Base-by-base conservation (phyloP, 2,329 filamentous ascomycete genomes). In the Aspergillus calidoustus region DNA sequence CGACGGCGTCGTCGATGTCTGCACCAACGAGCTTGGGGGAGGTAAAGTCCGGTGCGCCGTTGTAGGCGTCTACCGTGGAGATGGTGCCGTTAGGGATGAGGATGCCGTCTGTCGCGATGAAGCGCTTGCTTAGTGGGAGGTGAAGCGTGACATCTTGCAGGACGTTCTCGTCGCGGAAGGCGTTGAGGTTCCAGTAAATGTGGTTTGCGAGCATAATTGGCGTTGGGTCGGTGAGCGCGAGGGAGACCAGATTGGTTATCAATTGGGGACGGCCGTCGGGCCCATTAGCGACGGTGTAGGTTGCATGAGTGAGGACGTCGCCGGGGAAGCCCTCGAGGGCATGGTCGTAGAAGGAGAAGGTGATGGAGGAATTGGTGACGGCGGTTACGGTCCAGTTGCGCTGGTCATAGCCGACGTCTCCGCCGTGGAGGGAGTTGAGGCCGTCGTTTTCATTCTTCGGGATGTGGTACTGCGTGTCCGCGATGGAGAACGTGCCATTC, bases 11-110 rank as follows among this genome's bases (percentile, higher is more conserved):
- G 23, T 82, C 78, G 56, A 92, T 83, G 68, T 91, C 88, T 41
- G 87, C 81, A 30, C 93, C 92, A 53, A 97, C 82, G 69, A 91
- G 85, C 82, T 96, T 96, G 9, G 92, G 90, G 28, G 84, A 77
- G 54, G 87, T 91, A 89, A 93, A 97, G 80, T 83, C 77, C 44
- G 81, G 67, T 11, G 74, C 71, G 38, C 76, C 74, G n/a, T 73
- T 62, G 48, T 70, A 75, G 76, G 93, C 89, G 69, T 93, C 91
- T 65, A 92, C 87, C 0, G 87, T 88, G 44, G 87, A 86, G 66
- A 97, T 89, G 59, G 90, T 86, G 48, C 91, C 91, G 0, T 89
- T 92, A 0, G 91, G 91, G 59, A 93, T 89, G 17, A 91, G 81
- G 61, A 91, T 91, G 63, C 83, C 84, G 75, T 84, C 82, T 11